Evolutionary conservation across 306 rosid genomes (phyloP).

Genomic region (Inga oerstediana): DNA sequence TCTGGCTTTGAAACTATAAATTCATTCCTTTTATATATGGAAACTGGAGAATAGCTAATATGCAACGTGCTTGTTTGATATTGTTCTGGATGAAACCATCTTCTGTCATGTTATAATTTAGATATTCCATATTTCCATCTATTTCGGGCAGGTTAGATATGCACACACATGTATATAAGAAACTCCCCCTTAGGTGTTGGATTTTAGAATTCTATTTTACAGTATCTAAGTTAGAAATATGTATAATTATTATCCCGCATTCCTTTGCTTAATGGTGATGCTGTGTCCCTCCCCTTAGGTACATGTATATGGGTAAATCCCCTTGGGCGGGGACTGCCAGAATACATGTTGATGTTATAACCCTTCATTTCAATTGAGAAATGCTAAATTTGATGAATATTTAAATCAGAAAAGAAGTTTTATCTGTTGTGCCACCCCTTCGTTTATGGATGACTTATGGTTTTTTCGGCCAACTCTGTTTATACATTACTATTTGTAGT

Average conservation of each 20-base stretch:
- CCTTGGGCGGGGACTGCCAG: neutral
- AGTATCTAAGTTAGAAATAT: slow-evolving; percentile 20
- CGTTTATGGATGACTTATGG: neutral
- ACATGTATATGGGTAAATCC: neutral
- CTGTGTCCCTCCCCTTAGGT: neutral
- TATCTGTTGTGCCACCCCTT: neutral
- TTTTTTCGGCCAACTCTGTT: neutral
- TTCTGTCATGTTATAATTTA: neutral
- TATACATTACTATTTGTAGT: neutral
- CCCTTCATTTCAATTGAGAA: neutral
- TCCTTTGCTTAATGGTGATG: slow-evolving; percentile 9
- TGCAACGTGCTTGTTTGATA: neutral
- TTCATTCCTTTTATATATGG: neutral
- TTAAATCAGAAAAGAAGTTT: neutral
- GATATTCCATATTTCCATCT: neutral
- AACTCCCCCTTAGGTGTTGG: neutral
- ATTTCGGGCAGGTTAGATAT: neutral
- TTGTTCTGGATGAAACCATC: neutral
- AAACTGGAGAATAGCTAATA: slow-evolving; percentile 8
- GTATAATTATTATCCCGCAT: neutral
- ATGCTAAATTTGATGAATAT: slow-evolving; percentile 10
- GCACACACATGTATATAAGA: neutral
- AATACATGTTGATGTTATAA: slow-evolving; percentile 3
- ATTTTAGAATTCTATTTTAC: slow-evolving; percentile 6
- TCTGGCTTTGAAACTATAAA: neutral